Evolutionary conservation across 1,139 yeast genomes (phyloP).

Genomic region (Hemisphaericaspora subhashii): DNA sequence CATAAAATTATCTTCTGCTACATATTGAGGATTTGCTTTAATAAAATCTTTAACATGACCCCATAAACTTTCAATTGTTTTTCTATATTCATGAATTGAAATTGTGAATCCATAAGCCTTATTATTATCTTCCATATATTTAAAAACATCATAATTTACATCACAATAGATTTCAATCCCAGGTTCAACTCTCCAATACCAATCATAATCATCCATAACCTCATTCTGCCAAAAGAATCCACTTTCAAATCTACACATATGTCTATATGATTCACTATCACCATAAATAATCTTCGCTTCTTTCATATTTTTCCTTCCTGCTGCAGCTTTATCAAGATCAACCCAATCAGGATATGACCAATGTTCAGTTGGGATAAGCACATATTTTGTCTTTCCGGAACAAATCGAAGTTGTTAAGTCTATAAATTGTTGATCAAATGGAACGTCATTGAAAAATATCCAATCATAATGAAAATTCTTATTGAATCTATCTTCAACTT

Average conservation of each 20-base stretch:
- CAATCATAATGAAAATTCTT: conserved; percentile 67
- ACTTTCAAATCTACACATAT: conserved; percentile 72
- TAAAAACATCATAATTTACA: conserved; percentile 61
- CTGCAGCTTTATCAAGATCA: conserved; percentile 56
- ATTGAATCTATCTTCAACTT: conserved; percentile 69
- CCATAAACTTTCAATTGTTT: conserved; percentile 62
- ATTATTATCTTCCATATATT: conserved; percentile 55
- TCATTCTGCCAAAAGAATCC: conserved; percentile 63
- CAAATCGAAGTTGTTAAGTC: conserved; percentile 44
- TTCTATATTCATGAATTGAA: conserved; percentile 54
- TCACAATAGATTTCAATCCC: conserved; percentile 61
- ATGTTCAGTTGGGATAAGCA: conserved; percentile 57
- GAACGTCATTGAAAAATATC: conserved; percentile 65
- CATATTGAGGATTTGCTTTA: conserved; percentile 37
- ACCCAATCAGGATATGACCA: conserved; percentile 73
- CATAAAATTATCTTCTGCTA: conserved; percentile 45
- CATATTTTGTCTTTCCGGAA: conserved; percentile 60
- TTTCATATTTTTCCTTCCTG: conserved; percentile 43
- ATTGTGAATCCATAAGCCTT: conserved; percentile 66
- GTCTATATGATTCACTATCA: conserved; percentile 62
- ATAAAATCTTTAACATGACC: conserved; percentile 50
- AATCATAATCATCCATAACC: conserved; percentile 52
- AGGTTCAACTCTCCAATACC: conserved; percentile 75
- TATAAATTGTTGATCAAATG: conserved; percentile 38
- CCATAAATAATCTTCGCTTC: conserved; percentile 60